These are phyloP conservation scores for Botrytis galanthina DNA, from an alignment of 2,329 filamentous ascomycete genomes.

Conservation along the genomic window DNA sequence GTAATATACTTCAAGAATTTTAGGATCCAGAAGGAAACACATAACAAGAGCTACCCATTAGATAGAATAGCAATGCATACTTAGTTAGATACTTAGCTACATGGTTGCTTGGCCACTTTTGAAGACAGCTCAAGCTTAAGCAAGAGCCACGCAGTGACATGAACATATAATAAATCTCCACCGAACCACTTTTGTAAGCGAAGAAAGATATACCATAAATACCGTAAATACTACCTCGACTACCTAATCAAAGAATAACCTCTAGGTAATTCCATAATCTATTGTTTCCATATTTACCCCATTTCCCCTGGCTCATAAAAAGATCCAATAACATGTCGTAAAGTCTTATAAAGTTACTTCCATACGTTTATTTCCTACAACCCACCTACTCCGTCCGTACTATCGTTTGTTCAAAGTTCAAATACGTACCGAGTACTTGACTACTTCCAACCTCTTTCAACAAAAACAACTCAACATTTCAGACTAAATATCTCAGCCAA, in stretches of 20 bases:
- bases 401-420: not conserved
- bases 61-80: not conserved
- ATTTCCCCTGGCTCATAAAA: slow-evolving; percentile 1
- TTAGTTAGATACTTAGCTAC: not conserved
- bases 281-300: not conserved
- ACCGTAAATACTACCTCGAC: not conserved
- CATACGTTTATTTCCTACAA: not conserved
- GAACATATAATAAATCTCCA: not conserved
- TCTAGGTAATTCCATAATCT: slow-evolving; percentile 2
- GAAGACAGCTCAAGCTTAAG: slow-evolving; percentile 1
- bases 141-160: slow-evolving; percentile 4
- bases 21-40: not conserved
- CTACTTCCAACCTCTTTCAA: not conserved
- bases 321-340: not conserved
- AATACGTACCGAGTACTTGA: not conserved
- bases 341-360: not conserved
- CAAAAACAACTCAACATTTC: not conserved
- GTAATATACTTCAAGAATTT: not conserved
- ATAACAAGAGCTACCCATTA: not conserved
- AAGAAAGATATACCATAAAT: not conserved
- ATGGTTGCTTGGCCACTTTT: not conserved
- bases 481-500: not conserved
- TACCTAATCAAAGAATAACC: not conserved
- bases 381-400: not conserved
- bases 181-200: slow-evolving; percentile 2